Evolutionary conservation across 2,329 filamentous ascomycete species (phyloP).

Genomic region (Exophiala bonariae): DNA sequence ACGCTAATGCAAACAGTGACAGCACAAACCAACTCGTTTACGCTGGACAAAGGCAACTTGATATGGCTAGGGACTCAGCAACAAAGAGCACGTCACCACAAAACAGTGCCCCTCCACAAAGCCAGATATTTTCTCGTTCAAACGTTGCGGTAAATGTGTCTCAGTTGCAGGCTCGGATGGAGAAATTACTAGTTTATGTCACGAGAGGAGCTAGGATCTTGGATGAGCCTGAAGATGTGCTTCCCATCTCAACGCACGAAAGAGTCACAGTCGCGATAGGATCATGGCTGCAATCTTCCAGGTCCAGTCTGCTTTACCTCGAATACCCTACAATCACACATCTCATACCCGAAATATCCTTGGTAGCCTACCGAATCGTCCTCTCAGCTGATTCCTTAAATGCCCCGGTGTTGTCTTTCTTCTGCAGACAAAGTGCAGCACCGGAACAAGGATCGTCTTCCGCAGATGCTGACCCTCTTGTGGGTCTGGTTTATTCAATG

Average conservation of each 20-base stretch:
- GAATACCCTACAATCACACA: slow-evolving; percentile 2
- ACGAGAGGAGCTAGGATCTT: neutral
- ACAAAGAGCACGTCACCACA: neutral
- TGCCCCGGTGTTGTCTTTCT: slow-evolving; percentile 1
- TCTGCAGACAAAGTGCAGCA: slow-evolving; percentile 1
- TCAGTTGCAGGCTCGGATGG: slow-evolving; percentile 3
- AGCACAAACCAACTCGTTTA: neutral
- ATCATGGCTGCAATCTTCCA: neutral
- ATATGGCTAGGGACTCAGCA: neutral
- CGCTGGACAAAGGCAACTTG: neutral
- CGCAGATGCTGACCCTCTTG: neutral
- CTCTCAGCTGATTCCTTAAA: slow-evolving; percentile 6
- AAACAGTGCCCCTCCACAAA: too few species aligned
- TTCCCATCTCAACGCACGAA: slow-evolving; percentile 1
- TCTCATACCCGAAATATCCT: slow-evolving; percentile 3
- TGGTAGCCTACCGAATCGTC: neutral
- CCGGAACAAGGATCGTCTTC: neutral
- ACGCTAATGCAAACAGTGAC: neutral
- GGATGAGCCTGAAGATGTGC: neutral
- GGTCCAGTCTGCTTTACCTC: slow-evolving; percentile 3
- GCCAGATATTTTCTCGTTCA: too few species aligned
- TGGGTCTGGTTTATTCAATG: slow-evolving; percentile 5
- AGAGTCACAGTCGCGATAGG: slow-evolving; percentile 1
- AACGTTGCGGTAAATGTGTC: neutral
- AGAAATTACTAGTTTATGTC: slow-evolving; percentile 5